phyloP scores from a whole-genome alignment of 2,329 filamentous ascomycete genomes.

The Aspergillus oerlinghausenensis region DNA sequence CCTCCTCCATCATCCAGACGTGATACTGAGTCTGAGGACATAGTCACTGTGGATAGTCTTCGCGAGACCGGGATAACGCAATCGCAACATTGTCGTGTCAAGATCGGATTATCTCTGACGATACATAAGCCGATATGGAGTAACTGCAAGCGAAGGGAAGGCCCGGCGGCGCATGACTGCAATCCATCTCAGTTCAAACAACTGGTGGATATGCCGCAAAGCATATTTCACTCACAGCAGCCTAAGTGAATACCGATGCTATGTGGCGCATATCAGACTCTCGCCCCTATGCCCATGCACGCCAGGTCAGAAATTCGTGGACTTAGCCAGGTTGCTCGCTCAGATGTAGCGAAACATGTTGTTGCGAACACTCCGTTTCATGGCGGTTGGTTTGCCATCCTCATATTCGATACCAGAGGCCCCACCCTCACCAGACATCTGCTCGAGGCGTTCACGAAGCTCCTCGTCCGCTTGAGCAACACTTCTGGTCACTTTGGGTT shows the following conservation, averaged over 20 bases:
- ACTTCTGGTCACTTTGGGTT: conserved; percentile 47
- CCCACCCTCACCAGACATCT: conserved; percentile 65
- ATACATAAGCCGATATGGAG: neutral
- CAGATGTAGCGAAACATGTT: conserved; percentile 72
- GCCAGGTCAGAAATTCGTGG: neutral
- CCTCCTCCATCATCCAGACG: neutral
- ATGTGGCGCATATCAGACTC: neutral
- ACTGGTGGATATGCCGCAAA: neutral
- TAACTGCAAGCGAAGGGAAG: neutral
- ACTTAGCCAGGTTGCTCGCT: conserved; percentile 1
- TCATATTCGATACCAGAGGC: conserved; percentile 70
- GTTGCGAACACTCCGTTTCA: conserved; percentile 69
- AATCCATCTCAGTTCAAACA: neutral
- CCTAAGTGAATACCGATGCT: neutral
- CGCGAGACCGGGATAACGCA: neutral
- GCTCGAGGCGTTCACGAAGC: conserved; percentile 60
- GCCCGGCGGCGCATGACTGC: neutral
- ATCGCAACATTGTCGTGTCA: neutral
- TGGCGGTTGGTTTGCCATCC: conserved; percentile 64
- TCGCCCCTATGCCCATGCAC: neutral
- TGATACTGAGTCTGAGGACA: neutral
- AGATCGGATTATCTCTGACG: neutral
- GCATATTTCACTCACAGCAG: neutral
- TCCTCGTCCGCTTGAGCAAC: conserved; percentile 63
- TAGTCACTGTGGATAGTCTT: neutral